These are phyloP conservation scores for Schizophyllum commune DNA, from an alignment of 1,284 basidiomycete species.

Conservation along the genomic window DNA sequence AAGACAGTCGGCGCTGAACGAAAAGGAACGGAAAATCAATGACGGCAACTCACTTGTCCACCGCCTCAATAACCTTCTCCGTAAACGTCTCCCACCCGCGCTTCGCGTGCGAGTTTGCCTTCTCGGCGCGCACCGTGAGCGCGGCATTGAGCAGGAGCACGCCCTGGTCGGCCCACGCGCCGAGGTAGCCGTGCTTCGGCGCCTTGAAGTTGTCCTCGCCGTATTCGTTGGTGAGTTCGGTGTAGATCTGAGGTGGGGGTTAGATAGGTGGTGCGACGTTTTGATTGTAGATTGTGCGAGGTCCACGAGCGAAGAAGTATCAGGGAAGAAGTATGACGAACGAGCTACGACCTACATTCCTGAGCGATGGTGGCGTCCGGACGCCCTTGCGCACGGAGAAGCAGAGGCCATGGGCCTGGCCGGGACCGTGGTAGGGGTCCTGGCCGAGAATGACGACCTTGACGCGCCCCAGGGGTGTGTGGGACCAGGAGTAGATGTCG, in stretches of 20 bases:
- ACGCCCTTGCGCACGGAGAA: conserved; percentile 83
- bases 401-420: conserved; percentile 36
- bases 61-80: conserved; percentile 60
- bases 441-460: conserved; percentile 79
- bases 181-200: conserved; percentile 87
- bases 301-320: no score
- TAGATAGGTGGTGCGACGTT: conserved; percentile 7
- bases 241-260: conserved; percentile 61
- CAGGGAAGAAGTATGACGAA: no score
- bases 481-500: conserved; percentile 79
- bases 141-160: conserved; percentile 91
- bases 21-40: no score
- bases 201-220: conserved; percentile 55
- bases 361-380: conserved; percentile 68
- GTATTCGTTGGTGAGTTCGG: conserved; percentile 79
- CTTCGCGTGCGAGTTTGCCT: conserved; percentile 77
- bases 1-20: no score
- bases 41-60: conserved; percentile 56
- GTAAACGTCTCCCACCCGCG: conserved; percentile 83
- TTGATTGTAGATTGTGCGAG: conserved; percentile 9
- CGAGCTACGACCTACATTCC: conserved; percentile 47
- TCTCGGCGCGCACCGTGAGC: conserved; percentile 72
- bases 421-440: conserved; percentile 61
- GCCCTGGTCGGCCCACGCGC: conserved; percentile 80
- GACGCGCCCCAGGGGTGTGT: conserved; percentile 69